Base-by-base conservation (phyloP, 2,329 filamentous ascomycete genomes). In the Claviceps sp. region DNA sequence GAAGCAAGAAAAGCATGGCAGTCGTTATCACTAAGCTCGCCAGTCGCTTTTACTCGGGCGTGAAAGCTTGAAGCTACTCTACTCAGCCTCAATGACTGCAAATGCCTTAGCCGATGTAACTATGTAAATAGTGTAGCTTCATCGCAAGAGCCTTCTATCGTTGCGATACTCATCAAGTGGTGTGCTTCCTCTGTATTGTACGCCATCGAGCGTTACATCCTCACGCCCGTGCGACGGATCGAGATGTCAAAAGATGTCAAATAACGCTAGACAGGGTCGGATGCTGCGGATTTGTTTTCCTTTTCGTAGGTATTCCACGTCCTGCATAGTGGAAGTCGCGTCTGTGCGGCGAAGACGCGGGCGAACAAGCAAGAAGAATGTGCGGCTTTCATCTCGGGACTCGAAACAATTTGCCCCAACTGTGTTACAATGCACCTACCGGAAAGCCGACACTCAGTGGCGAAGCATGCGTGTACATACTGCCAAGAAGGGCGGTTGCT, bases 161-260 rank as follows among this genome's bases (percentile, higher is more conserved):
- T 30, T 30, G 26, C 26, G 26, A 30, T 30, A 30, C 26, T 30
- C 8, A 30, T 30, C 26, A 30, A 30, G 26, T 30, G 26, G 8
- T 30, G 37, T 61, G 51, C 7, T 26, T 18, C 50, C 55, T 48
- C 44, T 26, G 24, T 26, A 6, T 6, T 54, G 56, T 37, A 58
- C 55, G 1, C 45, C 16, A 46, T 62, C 57, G 2, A 60, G 14
- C 11, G 49, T 53, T 0, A 59, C 54, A 43, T 59, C 55, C 44
- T 63, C 56, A 5, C 57, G 55, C 2, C 59, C 59, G 40, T 59
- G 57, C 4, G 50, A 53, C 3, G 51, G 57, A 38, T 62, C 59
- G 37, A 63, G 61, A 26, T 63, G 59, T 60, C 60, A 54, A 61
- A 61, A 63, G 61, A 26, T 63, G 59, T 60, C 60, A 54, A 61